Conservation (phyloP, 2,329 filamentous ascomycete genomes). For the Tolypocladium sp. region DNA sequence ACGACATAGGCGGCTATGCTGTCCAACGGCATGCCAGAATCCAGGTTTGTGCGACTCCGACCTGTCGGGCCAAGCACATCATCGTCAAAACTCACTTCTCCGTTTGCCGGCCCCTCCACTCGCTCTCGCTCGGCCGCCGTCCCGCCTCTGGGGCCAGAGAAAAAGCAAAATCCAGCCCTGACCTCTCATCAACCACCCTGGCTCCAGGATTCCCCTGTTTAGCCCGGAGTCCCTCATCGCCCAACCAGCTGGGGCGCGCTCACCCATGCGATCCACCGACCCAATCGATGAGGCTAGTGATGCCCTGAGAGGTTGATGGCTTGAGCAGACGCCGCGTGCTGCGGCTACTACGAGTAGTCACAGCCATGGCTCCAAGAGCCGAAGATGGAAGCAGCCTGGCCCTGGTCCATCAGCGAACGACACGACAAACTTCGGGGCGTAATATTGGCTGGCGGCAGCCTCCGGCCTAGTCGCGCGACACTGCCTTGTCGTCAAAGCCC, state of each 20-base stretch:
- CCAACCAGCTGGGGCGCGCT: not conserved
- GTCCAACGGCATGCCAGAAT: not conserved
- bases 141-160: not conserved
- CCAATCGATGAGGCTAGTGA: not conserved
- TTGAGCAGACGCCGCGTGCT: not conserved
- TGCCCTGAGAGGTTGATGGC: not conserved
- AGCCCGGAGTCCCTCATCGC: not conserved
- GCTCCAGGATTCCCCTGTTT: not conserved
- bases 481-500: no score
- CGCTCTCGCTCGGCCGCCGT: not conserved
- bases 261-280: not conserved
- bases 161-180: not conserved
- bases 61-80: not conserved
- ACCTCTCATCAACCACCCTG: not conserved
- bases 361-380: not conserved
- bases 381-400: not conserved
- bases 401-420: not conserved
- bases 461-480: not conserved
- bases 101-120: not conserved
- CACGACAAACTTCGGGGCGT: not conserved
- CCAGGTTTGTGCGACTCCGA: not conserved
- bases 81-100: not conserved
- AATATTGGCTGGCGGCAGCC: not conserved
- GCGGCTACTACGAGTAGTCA: no score
- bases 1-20: not conserved